Conservation (phyloP, 1,284 basidiomycete species). For the Papiliotrema terrestris region DNA sequence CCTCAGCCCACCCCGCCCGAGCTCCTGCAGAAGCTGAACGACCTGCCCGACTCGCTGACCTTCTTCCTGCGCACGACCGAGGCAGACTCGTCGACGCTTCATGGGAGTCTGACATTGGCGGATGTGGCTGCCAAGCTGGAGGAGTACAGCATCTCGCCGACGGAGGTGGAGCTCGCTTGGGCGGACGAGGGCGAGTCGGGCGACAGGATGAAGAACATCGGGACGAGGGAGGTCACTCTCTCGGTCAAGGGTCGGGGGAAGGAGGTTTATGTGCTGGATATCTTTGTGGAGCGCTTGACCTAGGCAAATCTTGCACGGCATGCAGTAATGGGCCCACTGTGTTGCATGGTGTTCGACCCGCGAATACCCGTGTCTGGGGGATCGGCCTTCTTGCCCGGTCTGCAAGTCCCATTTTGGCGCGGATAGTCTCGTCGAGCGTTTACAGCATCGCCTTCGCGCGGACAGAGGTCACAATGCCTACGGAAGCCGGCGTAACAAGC, state of each 20-base stretch:
- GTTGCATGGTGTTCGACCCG: too few species aligned
- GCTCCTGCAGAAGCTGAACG: slow-evolving; percentile 20
- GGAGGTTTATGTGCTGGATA: background rate
- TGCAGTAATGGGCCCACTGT: too few species aligned
- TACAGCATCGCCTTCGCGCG: too few species aligned
- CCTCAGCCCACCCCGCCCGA: slow-evolving; percentile 3
- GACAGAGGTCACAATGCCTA: too few species aligned
- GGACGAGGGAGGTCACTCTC: background rate
- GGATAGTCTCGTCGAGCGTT: too few species aligned
- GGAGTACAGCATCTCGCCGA: slow-evolving; percentile 15
- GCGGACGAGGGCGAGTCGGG: slow-evolving; percentile 15
- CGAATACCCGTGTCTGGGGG: too few species aligned
- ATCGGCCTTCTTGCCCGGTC: too few species aligned
- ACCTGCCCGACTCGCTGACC: slow-evolving; percentile 19
- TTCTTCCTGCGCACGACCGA: slow-evolving; percentile 34
- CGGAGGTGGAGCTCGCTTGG: slow-evolving; percentile 30
- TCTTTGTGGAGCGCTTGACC: background rate
- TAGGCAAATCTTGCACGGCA: too few species aligned
- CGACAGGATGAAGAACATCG: slow-evolving; percentile 27
- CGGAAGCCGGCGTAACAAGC: too few species aligned
- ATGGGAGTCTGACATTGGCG: slow-evolving; percentile 36
- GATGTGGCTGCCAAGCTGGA: slow-evolving; percentile 27
- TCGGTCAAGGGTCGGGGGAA: background rate
- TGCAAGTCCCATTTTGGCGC: too few species aligned
- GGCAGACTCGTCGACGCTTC: slow-evolving; percentile 23